Evolutionary conservation across 2,329 filamentous ascomycete species (phyloP).

Genomic region (Cladosporium sp.): DNA sequence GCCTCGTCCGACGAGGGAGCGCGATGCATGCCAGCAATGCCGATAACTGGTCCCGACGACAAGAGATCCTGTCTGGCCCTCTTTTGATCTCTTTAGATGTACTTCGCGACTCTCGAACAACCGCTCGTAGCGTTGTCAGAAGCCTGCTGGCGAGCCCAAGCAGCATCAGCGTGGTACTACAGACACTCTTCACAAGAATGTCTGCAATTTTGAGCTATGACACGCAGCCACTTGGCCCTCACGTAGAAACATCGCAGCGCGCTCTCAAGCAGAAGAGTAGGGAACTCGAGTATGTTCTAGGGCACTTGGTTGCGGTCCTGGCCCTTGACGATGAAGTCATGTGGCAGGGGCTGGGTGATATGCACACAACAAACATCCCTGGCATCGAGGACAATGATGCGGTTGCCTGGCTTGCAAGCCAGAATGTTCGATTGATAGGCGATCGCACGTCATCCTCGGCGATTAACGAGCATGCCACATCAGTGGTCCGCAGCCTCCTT

Average conservation of each 20-base stretch:
- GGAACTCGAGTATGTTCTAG: conserved; percentile 75
- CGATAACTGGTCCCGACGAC: conserved; percentile 39
- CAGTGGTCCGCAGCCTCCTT: conserved; percentile 20
- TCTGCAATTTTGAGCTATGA: conserved; percentile 17
- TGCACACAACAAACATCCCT: background rate
- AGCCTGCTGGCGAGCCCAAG: conserved; percentile 72
- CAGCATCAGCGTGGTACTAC: conserved; percentile 52
- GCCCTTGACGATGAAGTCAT: conserved; percentile 52
- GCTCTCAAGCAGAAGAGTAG: conserved; percentile 36
- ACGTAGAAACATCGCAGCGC: background rate
- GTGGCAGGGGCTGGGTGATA: conserved; percentile 28
- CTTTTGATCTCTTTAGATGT: conserved; percentile 80
- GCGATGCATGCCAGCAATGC: conserved; percentile 45
- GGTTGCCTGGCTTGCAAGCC: conserved; percentile 26
- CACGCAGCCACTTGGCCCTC: background rate
- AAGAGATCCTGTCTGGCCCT: conserved; percentile 75
- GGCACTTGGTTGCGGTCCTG: conserved; percentile 71
- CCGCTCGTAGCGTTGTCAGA: conserved; percentile 73
- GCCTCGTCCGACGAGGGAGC: conserved; percentile 18
- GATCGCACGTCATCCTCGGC: background rate
- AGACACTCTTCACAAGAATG: conserved; percentile 32
- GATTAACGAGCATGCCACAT: conserved; percentile 21
- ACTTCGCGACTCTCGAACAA: conserved; percentile 69
- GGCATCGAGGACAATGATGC: conserved; percentile 22
- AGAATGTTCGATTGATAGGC: conserved; percentile 25